Conservation (phyloP, 805 yeast genomes). For the Scheffersomyces coipomensis region DNA sequence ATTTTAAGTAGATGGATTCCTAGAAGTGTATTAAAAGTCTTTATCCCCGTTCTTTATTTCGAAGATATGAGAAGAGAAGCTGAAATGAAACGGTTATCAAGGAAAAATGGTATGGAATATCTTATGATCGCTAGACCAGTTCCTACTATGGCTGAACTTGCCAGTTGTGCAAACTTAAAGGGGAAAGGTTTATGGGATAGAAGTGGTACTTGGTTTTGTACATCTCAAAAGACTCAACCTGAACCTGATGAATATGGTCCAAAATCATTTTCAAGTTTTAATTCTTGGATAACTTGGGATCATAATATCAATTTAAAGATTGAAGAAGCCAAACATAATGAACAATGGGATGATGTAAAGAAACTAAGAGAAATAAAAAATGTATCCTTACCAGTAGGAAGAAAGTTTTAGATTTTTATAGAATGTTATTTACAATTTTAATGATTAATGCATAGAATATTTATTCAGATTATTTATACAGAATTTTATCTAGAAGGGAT, state of each 20-base stretch:
- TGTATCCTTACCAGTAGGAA: background rate
- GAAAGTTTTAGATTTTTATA: background rate
- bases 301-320: conserved; percentile 4
- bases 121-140: conserved; percentile 13
- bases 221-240: conserved; percentile 7
- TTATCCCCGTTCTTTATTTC: conserved; percentile 18
- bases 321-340: conserved; percentile 6
- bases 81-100: conserved; percentile 6
- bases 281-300: conserved; percentile 19
- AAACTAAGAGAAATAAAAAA: background rate
- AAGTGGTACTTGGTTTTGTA: conserved; percentile 18
- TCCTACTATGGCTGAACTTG: conserved; percentile 14
- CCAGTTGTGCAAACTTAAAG: conserved; percentile 7
- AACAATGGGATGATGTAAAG: background rate
- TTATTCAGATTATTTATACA: background rate
- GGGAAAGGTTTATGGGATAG: conserved; percentile 17
- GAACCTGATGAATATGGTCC: conserved; percentile 13
- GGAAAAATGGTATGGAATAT: conserved; percentile 2
- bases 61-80: conserved; percentile 13
- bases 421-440: background rate
- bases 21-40: conserved; percentile 11
- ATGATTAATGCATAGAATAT: conserved; percentile 1
- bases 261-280: conserved; percentile 12
- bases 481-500: conserved; percentile 63
- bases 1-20: conserved; percentile 18